These are phyloP conservation scores for Phaeoacremonium minimum DNA, from an alignment of 2,329 filamentous ascomycete species.

Conservation along the genomic window DNA sequence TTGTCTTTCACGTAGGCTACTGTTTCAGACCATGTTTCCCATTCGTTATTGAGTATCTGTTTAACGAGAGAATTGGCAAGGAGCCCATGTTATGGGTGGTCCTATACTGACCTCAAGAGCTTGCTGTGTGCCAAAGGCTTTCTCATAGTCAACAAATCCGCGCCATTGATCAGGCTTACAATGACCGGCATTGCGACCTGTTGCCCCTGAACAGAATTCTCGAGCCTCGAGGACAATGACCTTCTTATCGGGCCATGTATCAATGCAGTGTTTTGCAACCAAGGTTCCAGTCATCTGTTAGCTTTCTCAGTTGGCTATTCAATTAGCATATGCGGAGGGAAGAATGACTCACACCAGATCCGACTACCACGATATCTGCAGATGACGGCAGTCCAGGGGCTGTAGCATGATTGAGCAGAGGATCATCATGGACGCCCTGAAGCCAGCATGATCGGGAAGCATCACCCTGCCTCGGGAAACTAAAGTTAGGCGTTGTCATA, in stretches of 20 bases:
- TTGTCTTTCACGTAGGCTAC: slow-evolving; percentile 10
- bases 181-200: slow-evolving; percentile 7
- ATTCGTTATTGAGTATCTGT: background rate
- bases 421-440: background rate
- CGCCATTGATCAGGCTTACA: slow-evolving; percentile 4
- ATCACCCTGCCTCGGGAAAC: background rate
- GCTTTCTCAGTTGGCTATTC: too few relatives aligned
- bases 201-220: slow-evolving; percentile 11
- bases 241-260: slow-evolving; percentile 9
- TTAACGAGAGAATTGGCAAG: too few relatives aligned
- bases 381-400: background rate
- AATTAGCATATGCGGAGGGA: too few relatives aligned
- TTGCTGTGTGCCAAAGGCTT: background rate
- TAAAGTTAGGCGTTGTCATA: too few relatives aligned
- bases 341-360: background rate
- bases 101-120: too few relatives aligned
- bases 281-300: slow-evolving; percentile 8
- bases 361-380: background rate
- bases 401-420: background rate
- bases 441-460: background rate
- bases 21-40: slow-evolving; percentile 9
- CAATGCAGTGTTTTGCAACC: slow-evolving; percentile 8
- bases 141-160: slow-evolving; percentile 3
- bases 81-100: too few relatives aligned
- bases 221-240: slow-evolving; percentile 12